Evolutionary conservation across 2,329 filamentous ascomycete genomes (phyloP).

Genomic region (Laburnicola sp.): DNA sequence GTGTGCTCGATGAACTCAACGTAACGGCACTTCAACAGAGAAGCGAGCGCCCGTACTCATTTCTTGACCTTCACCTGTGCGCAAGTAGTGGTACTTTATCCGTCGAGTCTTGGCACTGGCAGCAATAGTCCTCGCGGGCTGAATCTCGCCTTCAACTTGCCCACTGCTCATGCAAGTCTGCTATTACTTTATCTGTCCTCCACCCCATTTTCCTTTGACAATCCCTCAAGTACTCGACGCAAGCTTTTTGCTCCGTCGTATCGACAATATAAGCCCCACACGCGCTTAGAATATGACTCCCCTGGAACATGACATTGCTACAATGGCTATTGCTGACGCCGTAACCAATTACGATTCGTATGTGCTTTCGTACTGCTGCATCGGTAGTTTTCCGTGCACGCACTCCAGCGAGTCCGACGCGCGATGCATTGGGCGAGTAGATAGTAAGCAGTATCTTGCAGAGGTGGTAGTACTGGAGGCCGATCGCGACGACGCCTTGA

Average conservation of each 20-base stretch:
- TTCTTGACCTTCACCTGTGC: too few relatives aligned
- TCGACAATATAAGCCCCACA: slow-evolving; percentile 35
- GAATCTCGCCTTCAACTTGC: background rate
- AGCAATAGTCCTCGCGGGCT: slow-evolving; percentile 17
- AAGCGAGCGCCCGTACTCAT: too few relatives aligned
- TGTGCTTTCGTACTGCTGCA: slow-evolving; percentile 31
- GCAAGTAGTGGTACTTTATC: too few relatives aligned
- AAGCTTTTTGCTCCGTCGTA: slow-evolving; percentile 30
- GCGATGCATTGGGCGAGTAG: slow-evolving; percentile 33
- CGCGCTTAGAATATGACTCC: slow-evolving; percentile 34
- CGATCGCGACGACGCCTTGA: slow-evolving; percentile 32
- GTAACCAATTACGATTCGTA: slow-evolving; percentile 35
- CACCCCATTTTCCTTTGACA: slow-evolving; percentile 30
- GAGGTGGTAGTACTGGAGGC: slow-evolving; percentile 36
- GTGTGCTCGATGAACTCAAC: too few relatives aligned
- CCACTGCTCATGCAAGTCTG: slow-evolving; percentile 32
- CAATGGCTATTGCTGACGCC: slow-evolving; percentile 33
- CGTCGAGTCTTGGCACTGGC: too few relatives aligned
- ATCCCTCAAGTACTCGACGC: slow-evolving; percentile 30
- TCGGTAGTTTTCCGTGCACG: slow-evolving; percentile 31
- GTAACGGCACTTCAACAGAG: too few relatives aligned
- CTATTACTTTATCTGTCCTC: slow-evolving; percentile 33
- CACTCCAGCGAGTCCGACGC: slow-evolving; percentile 32
- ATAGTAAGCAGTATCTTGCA: slow-evolving; percentile 37
- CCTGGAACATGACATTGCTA: slow-evolving; percentile 37